Evolutionary conservation across 192 early-diverging fungal genomes (phyloP).

Genomic region (Thoreauomyces humboldtii): DNA sequence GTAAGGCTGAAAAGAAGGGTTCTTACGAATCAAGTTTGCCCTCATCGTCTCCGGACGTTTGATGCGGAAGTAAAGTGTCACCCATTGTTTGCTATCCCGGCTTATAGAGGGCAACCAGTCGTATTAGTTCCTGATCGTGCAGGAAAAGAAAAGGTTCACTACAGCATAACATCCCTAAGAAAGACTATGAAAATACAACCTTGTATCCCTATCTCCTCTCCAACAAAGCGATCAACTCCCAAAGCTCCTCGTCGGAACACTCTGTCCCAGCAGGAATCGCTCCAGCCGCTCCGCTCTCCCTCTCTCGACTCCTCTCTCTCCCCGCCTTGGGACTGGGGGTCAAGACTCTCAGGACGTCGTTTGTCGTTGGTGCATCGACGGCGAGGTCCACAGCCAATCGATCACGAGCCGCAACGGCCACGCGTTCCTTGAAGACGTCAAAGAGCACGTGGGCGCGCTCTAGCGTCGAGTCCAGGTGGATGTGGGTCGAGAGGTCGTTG

Average conservation of each 20-base stretch:
- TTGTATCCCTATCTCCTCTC: slow-evolving; percentile 13
- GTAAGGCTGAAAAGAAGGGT: no score
- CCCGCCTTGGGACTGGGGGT: neutral
- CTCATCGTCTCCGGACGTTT: no score
- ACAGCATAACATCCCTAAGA: neutral
- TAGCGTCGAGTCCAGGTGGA: slow-evolving; percentile 43
- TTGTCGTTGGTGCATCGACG: slow-evolving; percentile 5
- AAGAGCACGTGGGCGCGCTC: slow-evolving; percentile 44
- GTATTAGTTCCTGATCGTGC: no score
- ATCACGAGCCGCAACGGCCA: slow-evolving; percentile 18
- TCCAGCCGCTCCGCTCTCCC: neutral
- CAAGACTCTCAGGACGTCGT: neutral
- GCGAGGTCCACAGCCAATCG: slow-evolving; percentile 14
- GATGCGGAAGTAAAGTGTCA: no score
- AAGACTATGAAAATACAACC: no score
- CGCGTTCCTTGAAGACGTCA: slow-evolving; percentile 36
- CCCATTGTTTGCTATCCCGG: no score
- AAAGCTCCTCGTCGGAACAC: slow-evolving; percentile 34
- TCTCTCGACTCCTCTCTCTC: neutral
- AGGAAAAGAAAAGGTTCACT: neutral
- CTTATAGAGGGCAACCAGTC: no score
- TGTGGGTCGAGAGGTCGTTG: slow-evolving; percentile 80
- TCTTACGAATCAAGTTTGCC: no score
- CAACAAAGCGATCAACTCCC: slow-evolving; percentile 33
- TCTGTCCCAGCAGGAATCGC: neutral